Evolutionary conservation across 805 yeast genomes (phyloP).

Genomic region (Barnettozyma sp.): DNA sequence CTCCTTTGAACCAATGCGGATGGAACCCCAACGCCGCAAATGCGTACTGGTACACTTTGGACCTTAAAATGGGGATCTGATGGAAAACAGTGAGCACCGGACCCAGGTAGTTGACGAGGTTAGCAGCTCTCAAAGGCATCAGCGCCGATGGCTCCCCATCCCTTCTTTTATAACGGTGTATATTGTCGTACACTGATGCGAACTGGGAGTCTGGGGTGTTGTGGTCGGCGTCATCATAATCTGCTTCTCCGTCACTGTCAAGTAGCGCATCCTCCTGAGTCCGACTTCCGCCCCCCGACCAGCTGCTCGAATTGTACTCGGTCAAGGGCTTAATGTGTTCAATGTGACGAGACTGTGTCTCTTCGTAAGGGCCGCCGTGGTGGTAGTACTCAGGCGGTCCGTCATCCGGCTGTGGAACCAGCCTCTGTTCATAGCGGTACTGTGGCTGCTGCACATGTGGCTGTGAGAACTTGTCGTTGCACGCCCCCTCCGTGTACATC

Average conservation of each 20-base stretch:
- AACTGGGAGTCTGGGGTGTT: conserved; percentile 1
- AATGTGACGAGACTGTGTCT: too few species aligned
- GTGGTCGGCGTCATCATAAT: neutral
- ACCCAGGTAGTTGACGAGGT: conserved; percentile 35
- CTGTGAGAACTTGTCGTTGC: conserved; percentile 1
- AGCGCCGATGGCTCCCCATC: conserved; percentile 27
- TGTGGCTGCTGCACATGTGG: too few species aligned
- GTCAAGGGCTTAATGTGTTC: too few species aligned
- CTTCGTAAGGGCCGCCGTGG: too few species aligned
- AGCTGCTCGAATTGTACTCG: too few species aligned
- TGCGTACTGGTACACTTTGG: conserved; percentile 26
- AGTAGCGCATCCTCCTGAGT: too few species aligned
- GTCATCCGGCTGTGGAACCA: neutral
- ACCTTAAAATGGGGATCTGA: conserved; percentile 30
- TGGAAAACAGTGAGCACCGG: conserved; percentile 35
- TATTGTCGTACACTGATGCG: conserved; percentile 28
- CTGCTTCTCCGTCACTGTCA: too few species aligned
- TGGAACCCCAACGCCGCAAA: conserved; percentile 31
- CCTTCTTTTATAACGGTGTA: conserved; percentile 22
- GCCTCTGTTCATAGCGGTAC: neutral
- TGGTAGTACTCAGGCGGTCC: neutral
- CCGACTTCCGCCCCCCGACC: too few species aligned
- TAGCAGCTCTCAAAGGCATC: conserved; percentile 28
- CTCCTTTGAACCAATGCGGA: conserved; percentile 36
- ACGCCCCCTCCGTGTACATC: neutral